A percentile compares a stretch with the other conserved stretches of the same genome.
Conservation (phyloP, 768 basidiomycete species). For the Boletus reticuloceps region DNA sequence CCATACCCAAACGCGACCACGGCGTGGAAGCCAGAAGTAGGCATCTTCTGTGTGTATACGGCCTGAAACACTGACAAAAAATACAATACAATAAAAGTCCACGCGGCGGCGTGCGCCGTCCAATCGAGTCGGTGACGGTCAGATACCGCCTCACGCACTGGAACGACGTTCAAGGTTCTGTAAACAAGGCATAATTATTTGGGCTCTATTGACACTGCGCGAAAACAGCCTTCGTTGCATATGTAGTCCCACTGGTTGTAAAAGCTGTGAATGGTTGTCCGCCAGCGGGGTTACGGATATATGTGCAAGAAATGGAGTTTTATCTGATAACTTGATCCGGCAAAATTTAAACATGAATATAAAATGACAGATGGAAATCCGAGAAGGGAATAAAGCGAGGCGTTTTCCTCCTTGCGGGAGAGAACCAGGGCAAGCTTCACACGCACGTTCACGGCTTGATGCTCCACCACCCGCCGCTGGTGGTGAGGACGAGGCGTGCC, state of each 20-base stretch:
- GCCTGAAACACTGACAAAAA: constrained; percentile 2
- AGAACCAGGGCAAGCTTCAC: constrained; percentile 21
- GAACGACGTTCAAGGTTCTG: neutral
- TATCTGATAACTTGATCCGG: constrained; percentile 4
- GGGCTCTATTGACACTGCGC: no score
- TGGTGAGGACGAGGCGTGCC: constrained; percentile 18
- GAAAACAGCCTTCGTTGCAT: no score
- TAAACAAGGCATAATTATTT: no score
- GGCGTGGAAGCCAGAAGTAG: constrained; percentile 2
- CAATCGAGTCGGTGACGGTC: neutral
- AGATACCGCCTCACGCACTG: neutral
- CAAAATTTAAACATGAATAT: neutral
- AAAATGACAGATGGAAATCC: constrained; percentile 8
- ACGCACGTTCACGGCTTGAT: constrained; percentile 24
- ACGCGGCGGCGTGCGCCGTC: neutral
- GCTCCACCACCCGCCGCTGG: constrained; percentile 14
- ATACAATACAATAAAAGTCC: neutral
- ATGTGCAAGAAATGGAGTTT: neutral
- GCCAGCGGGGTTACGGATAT: neutral
- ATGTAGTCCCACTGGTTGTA: no score
- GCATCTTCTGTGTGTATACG: constrained; percentile 2
- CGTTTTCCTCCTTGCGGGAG: constrained; percentile 8
- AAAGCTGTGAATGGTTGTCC: neutral
- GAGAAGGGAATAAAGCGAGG: constrained; percentile 10
- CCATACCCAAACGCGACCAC: neutral